phyloP scores from a whole-genome alignment of 2,329 filamentous ascomycete species.

The Fusarium sarcochroum region DNA sequence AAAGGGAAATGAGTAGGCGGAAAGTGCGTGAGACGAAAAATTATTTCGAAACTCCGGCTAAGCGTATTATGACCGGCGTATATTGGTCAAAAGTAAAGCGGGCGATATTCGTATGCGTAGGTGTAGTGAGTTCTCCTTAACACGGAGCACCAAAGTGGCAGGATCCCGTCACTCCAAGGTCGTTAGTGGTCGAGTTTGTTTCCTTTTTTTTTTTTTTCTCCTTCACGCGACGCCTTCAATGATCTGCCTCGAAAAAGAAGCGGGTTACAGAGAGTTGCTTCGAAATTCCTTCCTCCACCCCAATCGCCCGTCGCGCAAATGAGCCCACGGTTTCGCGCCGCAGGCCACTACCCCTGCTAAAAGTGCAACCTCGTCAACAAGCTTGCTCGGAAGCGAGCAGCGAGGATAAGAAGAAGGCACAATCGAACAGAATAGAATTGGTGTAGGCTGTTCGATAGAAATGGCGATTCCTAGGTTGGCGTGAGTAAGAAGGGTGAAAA shows the following conservation, averaged over 20 bases:
- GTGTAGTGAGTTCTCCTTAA: slow-evolving; percentile 13
- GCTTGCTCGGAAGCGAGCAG: slow-evolving; percentile 15
- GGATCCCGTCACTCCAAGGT: slow-evolving; percentile 20
- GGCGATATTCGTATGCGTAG: slow-evolving; percentile 2
- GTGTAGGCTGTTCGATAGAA: slow-evolving; percentile 3
- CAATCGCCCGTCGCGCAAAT: slow-evolving; percentile 40
- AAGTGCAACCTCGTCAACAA: slow-evolving; percentile 25
- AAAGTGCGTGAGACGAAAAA: slow-evolving; percentile 27
- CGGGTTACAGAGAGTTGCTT: slow-evolving; percentile 33
- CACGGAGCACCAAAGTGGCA: slow-evolving; percentile 12
- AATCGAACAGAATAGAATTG: slow-evolving; percentile 5
- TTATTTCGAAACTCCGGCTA: slow-evolving; percentile 11
- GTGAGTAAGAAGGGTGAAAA: slow-evolving; percentile 2
- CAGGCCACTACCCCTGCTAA: slow-evolving; percentile 36
- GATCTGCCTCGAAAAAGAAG: slow-evolving; percentile 41
- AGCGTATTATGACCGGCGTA: slow-evolving; percentile 26
- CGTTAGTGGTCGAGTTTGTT: slow-evolving; percentile 27
- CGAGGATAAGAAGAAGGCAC: slow-evolving; percentile 6
- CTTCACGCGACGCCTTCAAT: slow-evolving; percentile 32
- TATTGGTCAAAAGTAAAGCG: slow-evolving; percentile 14
- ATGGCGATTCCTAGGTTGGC: background rate
- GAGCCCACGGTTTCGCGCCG: slow-evolving; percentile 42
- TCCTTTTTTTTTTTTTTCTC: slow-evolving; percentile 21
- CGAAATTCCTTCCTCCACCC: slow-evolving; percentile 38
- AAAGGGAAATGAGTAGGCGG: slow-evolving; percentile 34